phyloP scores from a whole-genome alignment of 202 grass and related monocot genomes.

The Zizania palustris region DNA sequence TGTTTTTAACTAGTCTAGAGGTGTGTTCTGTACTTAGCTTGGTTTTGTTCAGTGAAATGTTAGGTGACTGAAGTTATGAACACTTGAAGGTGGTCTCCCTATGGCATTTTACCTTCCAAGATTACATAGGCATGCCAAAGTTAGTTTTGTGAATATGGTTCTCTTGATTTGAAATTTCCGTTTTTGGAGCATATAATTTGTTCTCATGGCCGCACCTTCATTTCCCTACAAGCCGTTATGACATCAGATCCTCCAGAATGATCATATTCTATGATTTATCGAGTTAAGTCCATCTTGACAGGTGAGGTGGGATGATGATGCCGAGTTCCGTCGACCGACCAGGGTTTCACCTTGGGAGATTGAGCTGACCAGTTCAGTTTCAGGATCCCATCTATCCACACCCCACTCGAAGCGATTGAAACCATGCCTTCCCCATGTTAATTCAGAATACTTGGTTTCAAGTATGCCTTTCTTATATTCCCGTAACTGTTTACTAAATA shows the following conservation, averaged over 20 bases:
- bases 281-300: conserved; percentile 19
- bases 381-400: conserved; percentile 56
- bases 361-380: conserved; percentile 64
- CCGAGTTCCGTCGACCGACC: conserved; percentile 57
- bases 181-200: not conserved
- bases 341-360: conserved; percentile 98
- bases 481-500: not conserved
- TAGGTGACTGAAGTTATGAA: not conserved
- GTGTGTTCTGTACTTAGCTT: not conserved
- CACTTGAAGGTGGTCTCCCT: not conserved
- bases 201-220: not conserved
- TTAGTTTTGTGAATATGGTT: not conserved
- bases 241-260: not conserved
- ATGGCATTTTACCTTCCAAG: not conserved
- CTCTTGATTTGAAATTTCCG: not conserved
- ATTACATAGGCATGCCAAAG: not conserved
- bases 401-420: conserved; percentile 75
- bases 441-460: conserved; percentile 59
- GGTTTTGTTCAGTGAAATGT: not conserved
- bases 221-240: not conserved
- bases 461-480: conserved; percentile 51
- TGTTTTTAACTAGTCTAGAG: not conserved
- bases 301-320: conserved; percentile 91
- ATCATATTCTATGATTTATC: not conserved
- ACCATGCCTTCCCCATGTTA: conserved; percentile 51